Evolutionary conservation across 78 protist genomes (phyloP).

Genomic region (Planoprotostelium fungivorum): DNA sequence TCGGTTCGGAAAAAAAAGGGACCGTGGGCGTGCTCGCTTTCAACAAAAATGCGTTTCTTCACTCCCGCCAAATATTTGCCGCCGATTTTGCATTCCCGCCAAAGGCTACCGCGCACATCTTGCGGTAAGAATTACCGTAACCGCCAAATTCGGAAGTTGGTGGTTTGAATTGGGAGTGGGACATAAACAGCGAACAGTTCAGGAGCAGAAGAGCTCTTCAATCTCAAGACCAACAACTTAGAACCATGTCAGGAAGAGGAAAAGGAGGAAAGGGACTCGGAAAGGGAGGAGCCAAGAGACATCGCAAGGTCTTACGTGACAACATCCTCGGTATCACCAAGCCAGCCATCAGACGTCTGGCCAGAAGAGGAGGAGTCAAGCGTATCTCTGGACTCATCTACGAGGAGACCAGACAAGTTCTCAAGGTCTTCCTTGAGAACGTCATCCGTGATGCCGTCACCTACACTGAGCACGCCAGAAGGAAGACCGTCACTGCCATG

Average conservation of each 20-base stretch:
- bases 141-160: background rate
- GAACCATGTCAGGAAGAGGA: constrained; percentile 89
- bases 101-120: background rate
- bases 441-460: constrained; percentile 87
- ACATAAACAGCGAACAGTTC: background rate
- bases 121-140: background rate
- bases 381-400: constrained; percentile 94
- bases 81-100: background rate
- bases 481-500: constrained; percentile 96
- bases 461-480: constrained; percentile 94
- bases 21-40: background rate
- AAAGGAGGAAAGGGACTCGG: constrained; percentile 95
- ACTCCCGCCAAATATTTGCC: background rate
- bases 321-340: constrained; percentile 93
- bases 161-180: no score
- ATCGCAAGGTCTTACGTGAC: constrained; percentile 87
- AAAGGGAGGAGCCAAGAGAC: constrained; percentile 97
- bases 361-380: constrained; percentile 91
- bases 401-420: constrained; percentile 93
- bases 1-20: background rate
- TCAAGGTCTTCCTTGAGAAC: constrained; percentile 82
- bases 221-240: constrained; percentile 9
- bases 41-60: background rate
- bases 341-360: constrained; percentile 96
- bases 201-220: background rate